Evolutionary conservation across 805 yeast genomes (phyloP).

Genomic region (Starmerella sp.): DNA sequence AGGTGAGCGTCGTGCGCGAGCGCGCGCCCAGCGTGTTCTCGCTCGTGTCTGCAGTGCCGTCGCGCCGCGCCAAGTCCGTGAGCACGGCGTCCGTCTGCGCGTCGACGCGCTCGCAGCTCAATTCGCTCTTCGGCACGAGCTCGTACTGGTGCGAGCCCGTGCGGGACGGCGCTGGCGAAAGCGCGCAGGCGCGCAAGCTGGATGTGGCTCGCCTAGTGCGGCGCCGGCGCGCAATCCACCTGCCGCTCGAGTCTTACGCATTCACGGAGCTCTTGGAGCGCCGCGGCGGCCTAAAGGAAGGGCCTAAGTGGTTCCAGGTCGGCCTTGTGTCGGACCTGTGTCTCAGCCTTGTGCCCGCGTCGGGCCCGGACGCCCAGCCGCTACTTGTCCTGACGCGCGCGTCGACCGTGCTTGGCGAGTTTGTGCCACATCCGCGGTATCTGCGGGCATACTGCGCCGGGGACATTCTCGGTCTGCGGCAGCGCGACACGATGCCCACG

Average conservation of each 20-base stretch:
- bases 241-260: slow-evolving; percentile 7
- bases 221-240: neutral
- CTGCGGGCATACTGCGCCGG: neutral
- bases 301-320: slow-evolving; percentile 11
- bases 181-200: neutral
- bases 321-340: slow-evolving; percentile 13
- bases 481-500: neutral
- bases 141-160: neutral
- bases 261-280: neutral
- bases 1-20: neutral
- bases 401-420: neutral
- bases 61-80: neutral
- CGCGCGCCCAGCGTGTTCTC: neutral
- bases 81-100: neutral
- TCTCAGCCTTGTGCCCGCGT: slow-evolving; percentile 9
- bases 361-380: slow-evolving; percentile 1
- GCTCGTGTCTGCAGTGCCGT: neutral
- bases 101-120: neutral
- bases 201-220: neutral
- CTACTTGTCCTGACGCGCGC: slow-evolving; percentile 7
- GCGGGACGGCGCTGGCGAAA: too few species aligned
- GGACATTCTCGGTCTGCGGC: slow-evolving; percentile 3
- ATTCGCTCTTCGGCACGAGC: neutral
- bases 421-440: neutral
- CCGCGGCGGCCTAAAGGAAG: neutral